Evolutionary conservation across 2,329 filamentous ascomycete species (phyloP), one percentile per base, ranked within the genome.

Genomic region (Calonectria honghensis): DNA sequence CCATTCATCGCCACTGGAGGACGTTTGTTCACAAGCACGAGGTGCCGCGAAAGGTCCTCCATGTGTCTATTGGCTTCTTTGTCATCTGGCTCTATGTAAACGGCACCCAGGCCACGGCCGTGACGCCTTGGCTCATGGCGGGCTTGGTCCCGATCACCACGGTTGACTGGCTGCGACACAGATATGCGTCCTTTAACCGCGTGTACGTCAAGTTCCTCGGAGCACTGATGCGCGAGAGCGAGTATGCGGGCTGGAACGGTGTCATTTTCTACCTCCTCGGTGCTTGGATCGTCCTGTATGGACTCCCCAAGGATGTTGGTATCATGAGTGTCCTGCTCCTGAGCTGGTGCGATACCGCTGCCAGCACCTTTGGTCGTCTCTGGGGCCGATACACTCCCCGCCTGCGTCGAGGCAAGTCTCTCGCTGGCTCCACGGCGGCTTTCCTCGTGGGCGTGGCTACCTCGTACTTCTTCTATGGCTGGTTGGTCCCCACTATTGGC

Each of bases 291-390:
- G 95, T 96, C 20, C 91, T 98, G 78, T 92, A 92, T 79, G 95
- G 95, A 84, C 95, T 97, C 84, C 95, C 96, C 77, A 99, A 98
- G 87, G 97, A 99, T 81, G 91, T 99, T 31, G 96, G 94, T 10
- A 94, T 98, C 64, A 94, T 98, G 88, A 93, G 94, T 75, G 94
- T 98, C 54, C 88, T 99, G 81, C 90, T 99, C 51, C 91, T 99
- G 31, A 97, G 95, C 82, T 99, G 97, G 97, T 99, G 97, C 86
- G 97, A 99, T 84, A 98, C 97, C 1, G 97, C 97, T 45, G 97
- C 97, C 66, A 97, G 94, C 83, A 99, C 97, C 0, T 96, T 99
- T 82, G 97, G 97, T 68, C 92, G 97, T 70, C 88, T 96, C 18
- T 98, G 95, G 86, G 97, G 97, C 52, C 91, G 94, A 76, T 96